These are phyloP conservation scores for Tilletia indica DNA, from an alignment of 1,284 basidiomycete species.

Conservation along the genomic window DNA sequence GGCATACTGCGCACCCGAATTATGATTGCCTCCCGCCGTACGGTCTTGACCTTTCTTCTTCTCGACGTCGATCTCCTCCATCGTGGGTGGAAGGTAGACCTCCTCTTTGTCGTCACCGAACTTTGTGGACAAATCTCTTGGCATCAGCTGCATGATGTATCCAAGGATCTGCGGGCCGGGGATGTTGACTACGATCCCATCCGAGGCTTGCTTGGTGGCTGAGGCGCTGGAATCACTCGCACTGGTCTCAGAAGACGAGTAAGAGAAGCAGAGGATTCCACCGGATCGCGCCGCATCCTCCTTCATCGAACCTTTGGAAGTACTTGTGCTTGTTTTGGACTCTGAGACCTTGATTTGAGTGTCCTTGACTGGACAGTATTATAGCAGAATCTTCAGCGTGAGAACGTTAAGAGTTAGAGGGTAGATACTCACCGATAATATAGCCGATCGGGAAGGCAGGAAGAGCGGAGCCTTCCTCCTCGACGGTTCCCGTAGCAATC, in stretches of 20 bases:
- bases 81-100: not conserved
- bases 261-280: slow-evolving; percentile 12
- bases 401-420: too few relatives aligned
- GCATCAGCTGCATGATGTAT: slow-evolving; percentile 17
- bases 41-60: not conserved
- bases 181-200: not conserved
- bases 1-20: not conserved
- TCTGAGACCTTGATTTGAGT: not conserved
- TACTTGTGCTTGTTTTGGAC: not conserved
- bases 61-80: not conserved
- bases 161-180: slow-evolving; percentile 15
- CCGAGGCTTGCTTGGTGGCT: not conserved
- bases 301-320: not conserved
- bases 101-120: not conserved
- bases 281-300: not conserved
- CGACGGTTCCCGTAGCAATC: not conserved
- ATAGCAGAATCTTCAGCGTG: too few relatives aligned
- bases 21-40: too few relatives aligned
- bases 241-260: not conserved
- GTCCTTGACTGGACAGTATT: slow-evolving; percentile 6
- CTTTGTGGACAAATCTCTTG: not conserved
- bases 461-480: not conserved
- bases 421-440: not conserved
- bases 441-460: slow-evolving; percentile 12
- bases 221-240: too few relatives aligned